Conservation (phyloP, 1,284 basidiomycete species). For the Ganoderma leucocontextum region DNA sequence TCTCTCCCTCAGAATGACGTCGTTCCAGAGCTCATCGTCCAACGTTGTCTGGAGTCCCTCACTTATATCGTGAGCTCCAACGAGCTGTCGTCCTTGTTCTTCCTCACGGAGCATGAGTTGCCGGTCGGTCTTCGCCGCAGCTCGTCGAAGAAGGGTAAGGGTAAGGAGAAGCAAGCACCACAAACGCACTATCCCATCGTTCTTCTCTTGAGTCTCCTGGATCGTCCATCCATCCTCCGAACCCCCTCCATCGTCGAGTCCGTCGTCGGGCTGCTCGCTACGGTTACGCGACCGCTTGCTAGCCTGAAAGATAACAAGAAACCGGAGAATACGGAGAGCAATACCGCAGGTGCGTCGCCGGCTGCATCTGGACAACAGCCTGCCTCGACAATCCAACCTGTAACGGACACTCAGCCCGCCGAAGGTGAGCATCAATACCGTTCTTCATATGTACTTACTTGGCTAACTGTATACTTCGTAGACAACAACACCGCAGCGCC, state of each 20-base stretch:
- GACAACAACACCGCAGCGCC: slow-evolving; percentile 9
- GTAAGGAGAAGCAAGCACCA: slow-evolving; percentile 85
- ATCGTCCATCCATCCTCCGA: slow-evolving; percentile 84
- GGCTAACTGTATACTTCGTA: neutral
- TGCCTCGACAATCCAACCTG: slow-evolving; percentile 15
- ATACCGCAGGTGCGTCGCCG: slow-evolving; percentile 26
- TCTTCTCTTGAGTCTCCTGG: slow-evolving; percentile 85
- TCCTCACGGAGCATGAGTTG: slow-evolving; percentile 93
- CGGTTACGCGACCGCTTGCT: slow-evolving; percentile 84
- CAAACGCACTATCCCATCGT: slow-evolving; percentile 93
- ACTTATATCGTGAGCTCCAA: slow-evolving; percentile 88
- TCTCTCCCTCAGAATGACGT: slow-evolving; percentile 79
- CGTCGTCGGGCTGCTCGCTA: slow-evolving; percentile 85
- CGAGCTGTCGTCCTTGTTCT: slow-evolving; percentile 86
- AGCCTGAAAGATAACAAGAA: slow-evolving; percentile 64
- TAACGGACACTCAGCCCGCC: slow-evolving; percentile 19
- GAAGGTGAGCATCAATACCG: slow-evolving; percentile 12
- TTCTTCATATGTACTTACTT: neutral
- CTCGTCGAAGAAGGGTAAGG: slow-evolving; percentile 87
- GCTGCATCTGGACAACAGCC: slow-evolving; percentile 19
- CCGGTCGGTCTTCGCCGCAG: slow-evolving; percentile 76
- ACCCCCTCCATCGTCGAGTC: slow-evolving; percentile 93
- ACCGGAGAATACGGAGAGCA: slow-evolving; percentile 21
- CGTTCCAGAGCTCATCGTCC: slow-evolving; percentile 90
- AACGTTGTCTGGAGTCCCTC: slow-evolving; percentile 91